Evolutionary conservation across 164 flowering plant genomes (phyloP), one percentile per base, ranked within the genome.

Genomic region (Berberis vulgaris): DNA sequence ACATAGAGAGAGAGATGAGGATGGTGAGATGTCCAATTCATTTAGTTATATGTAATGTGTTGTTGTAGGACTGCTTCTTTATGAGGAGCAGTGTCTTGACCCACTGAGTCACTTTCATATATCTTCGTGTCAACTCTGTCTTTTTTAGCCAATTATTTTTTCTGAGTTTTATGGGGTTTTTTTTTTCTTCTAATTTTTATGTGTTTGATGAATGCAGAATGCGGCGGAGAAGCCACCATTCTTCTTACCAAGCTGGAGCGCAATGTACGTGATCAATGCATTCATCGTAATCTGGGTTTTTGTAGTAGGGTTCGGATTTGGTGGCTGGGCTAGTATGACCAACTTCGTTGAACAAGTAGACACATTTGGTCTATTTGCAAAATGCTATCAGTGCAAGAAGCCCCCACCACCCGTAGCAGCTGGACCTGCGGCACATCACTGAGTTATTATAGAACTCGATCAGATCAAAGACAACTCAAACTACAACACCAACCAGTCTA

Each of bases 221-320:
- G 86, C 86, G 0, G 86, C 78, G 7, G 86, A 83, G 77, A 81
- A 81, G 69, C 86, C 84, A 4, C 84, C 86, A 3, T 63, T 59
- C 52, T 81, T 83, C 73, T 13, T 83, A 11, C 80, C 76, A 5
- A 81, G 84, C 62, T 83, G 86, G 86, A 65, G 82, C 1, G 80
- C 73, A 1, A 83, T 80, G 84, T 83, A 70, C 12, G 78, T 58
- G 59, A n/a, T 80, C 3, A 83, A 83, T 66, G 41, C 68, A 0
- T 83, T 83, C 59, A 45, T 83, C 2, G 84, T 83, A 43, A 61
- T 66, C 12, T 83, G 86, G 86, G 83, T 83, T 11, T 13, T 79
- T 0, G 69, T 83, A 0, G 76, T 82, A 0, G 86, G 86, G 2
- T 82, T 82, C 49, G 86, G 86, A 12, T 82, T 80, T 70, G 86